Evolutionary conservation across 805 yeast genomes (phyloP).

Genomic region (Isabelozyma heimii): DNA sequence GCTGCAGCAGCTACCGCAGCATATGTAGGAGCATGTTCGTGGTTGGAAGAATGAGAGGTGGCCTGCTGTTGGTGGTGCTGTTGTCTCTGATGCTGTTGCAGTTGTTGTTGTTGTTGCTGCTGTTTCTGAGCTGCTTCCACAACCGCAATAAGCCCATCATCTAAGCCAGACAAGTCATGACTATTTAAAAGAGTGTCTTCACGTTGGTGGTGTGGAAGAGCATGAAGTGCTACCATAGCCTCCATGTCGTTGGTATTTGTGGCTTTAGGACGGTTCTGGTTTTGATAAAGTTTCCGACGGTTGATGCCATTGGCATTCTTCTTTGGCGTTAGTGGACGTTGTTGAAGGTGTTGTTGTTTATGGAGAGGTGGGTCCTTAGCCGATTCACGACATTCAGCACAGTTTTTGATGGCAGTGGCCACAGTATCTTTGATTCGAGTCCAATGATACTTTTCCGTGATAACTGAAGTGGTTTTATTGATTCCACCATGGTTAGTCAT

Average conservation of each 20-base stretch:
- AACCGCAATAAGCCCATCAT: slow-evolving; percentile 53
- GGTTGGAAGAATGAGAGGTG: slow-evolving; percentile 7
- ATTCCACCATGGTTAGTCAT: slow-evolving; percentile 77
- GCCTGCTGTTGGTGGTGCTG: slow-evolving; percentile 12
- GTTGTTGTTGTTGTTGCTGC: slow-evolving; percentile 23
- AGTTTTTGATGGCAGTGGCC: slow-evolving; percentile 69
- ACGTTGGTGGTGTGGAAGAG: slow-evolving; percentile 16
- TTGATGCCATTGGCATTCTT: slow-evolving; percentile 7
- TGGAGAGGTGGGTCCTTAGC: slow-evolving; percentile 10
- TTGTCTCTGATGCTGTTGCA: slow-evolving; percentile 13
- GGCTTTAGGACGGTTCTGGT: slow-evolving; percentile 6
- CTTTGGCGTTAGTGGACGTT: slow-evolving; percentile 15
- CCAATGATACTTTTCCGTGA: slow-evolving; percentile 88
- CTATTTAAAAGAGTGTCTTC: slow-evolving; percentile 26
- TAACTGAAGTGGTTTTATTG: slow-evolving; percentile 75
- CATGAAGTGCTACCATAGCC: slow-evolving; percentile 28
- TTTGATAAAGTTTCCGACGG: slow-evolving; percentile 15
- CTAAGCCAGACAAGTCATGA: slow-evolving; percentile 43
- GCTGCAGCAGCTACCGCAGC: slow-evolving; percentile 38
- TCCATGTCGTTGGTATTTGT: slow-evolving; percentile 26
- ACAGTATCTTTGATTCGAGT: slow-evolving; percentile 86
- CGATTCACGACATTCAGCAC: slow-evolving; percentile 68
- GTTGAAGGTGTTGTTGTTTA: slow-evolving; percentile 5
- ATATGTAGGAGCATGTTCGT: slow-evolving; percentile 16
- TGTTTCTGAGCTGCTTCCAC: slow-evolving; percentile 56